phyloP scores from a whole-genome alignment of 257 asterid genomes.

The Petunia secreta region DNA sequence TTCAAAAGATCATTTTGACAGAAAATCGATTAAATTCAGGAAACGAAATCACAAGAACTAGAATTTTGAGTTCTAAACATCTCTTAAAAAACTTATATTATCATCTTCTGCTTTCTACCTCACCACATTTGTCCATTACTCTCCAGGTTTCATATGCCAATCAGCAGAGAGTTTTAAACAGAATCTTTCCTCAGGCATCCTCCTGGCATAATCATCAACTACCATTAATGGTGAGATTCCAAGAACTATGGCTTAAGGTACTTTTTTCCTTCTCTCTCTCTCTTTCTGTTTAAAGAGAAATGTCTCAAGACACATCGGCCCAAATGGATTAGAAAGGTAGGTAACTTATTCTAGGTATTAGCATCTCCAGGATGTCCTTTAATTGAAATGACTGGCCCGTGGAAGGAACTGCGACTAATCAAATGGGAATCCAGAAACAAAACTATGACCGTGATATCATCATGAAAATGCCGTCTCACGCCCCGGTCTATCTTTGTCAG shows the following conservation, averaged over 20 bases:
- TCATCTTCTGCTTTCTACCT: not conserved
- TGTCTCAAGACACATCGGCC: not conserved
- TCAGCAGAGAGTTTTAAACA: conserved; percentile 1
- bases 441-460: conserved; percentile 42
- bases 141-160: conserved; percentile 38
- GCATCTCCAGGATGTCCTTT: conserved; percentile 25
- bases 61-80: not conserved
- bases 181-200: conserved; percentile 13
- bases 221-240: not conserved
- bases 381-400: conserved; percentile 27
- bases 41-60: not conserved
- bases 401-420: conserved; percentile 26
- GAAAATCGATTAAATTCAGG: not conserved
- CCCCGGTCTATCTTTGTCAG: conserved; percentile 37
- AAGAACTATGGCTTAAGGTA: not conserved
- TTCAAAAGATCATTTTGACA: not conserved
- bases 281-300: not conserved
- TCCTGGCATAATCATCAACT: conserved; percentile 38
- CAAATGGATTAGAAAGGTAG: not conserved
- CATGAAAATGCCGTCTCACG: conserved; percentile 43
- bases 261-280: not conserved
- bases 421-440: conserved; percentile 33
- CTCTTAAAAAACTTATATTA: not conserved
- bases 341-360: not conserved
- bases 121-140: not conserved